Percentiles rank a stretch among this genome's conserved stretches.
Conservation (phyloP, 2,329 filamentous ascomycete genomes). For the Aspergillus nomiae region DNA sequence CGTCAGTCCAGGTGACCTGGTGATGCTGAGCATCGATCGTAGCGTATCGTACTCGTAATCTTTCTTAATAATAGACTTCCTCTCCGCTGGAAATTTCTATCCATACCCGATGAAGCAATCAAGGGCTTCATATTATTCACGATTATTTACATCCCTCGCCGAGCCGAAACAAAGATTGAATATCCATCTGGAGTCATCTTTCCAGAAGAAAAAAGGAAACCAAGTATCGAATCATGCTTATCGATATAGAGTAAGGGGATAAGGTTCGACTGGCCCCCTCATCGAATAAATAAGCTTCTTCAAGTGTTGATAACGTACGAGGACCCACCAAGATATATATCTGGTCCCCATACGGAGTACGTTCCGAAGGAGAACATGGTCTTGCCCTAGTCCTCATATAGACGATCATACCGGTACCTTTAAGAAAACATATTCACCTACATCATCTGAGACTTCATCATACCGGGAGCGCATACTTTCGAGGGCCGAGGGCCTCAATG, state of each 20-base stretch:
- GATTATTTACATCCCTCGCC: neutral
- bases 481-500: neutral
- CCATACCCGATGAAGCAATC: neutral
- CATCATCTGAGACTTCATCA: neutral
- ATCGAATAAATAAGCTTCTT: neutral
- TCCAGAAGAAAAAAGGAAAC: neutral
- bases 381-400: neutral
- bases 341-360: neutral
- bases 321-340: slow-evolving; percentile 2
- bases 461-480: neutral
- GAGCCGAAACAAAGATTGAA: too few relatives aligned
- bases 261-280: neutral
- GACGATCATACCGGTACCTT: neutral
- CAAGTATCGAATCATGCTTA: neutral
- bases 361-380: neutral
- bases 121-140: neutral
- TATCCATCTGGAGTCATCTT: neutral
- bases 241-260: neutral
- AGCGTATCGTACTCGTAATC: neutral
- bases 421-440: neutral
- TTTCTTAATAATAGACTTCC: slow-evolving; percentile 3
- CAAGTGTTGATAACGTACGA: slow-evolving; percentile 8
- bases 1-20: neutral
- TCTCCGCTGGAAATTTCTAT: neutral
- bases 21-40: neutral